Evolutionary conservation across 768 basidiomycete species (phyloP), one percentile per base, ranked within the genome.

Genomic region (Xerocomellus dryophilus): DNA sequence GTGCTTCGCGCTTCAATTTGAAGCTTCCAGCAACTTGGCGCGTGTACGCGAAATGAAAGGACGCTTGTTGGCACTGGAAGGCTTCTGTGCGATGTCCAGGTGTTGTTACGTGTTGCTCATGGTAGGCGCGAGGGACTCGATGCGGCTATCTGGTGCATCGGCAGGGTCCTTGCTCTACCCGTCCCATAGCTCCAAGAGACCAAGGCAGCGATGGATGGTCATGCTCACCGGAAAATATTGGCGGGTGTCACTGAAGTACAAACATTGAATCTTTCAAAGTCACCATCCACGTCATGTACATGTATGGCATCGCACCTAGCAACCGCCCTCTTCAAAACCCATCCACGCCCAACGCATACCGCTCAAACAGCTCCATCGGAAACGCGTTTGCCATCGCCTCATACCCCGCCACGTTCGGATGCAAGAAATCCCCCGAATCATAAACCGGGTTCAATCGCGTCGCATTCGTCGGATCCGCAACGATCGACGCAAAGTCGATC

Each of bases 401-500:
- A 15, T 51, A 51, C n/a, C 48, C 50, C 15, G 31, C 57, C 44
- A 47, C 41, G n/a, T 56, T 58, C 27, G 44, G 43, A 27, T 43
- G 43, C 32, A 48, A 51, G 21, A n/a, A 45, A 35, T 58, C 36
- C 35, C 20, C 55, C 15, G 46, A 41, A 31, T 31, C 5, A 31
- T 46, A 53, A n/a, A 11, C 44, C 15, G 27, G 40, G 8, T 46
- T 43, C 48, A 40, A n/a, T 9, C n/a, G 47, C 15, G 31, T 50
- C 18, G 41, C 10, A 9, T 59, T 31, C 40, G 40, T 29, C n/a
- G 50, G 58, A 32, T 59, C 50, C 43, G 50, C 55, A 2, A 60
- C 44, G 25, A 59, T 31, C 25, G 39, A 21, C 47, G 40, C 58
- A 38, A 50, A 59, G 31, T 53, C 48, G 20, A 54, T 44, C 57